Evolutionary conservation across 768 basidiomycete species (phyloP), one percentile per base, ranked within the genome.

Genomic region (Grammothele lineata): DNA sequence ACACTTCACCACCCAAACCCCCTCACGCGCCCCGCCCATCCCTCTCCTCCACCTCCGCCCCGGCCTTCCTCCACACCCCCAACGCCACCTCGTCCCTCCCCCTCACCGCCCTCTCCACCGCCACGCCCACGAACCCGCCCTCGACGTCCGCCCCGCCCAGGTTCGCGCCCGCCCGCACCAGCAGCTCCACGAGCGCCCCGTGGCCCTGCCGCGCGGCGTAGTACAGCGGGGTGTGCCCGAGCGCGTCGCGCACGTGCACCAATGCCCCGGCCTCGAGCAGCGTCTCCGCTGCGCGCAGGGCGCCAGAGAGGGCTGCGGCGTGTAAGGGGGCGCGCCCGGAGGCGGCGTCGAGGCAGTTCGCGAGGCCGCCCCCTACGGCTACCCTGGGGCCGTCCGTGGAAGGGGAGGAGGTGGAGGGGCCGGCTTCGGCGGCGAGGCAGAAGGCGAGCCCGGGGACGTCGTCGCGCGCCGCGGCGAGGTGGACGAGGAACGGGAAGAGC

Each of bases 161-260:
- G 42, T 75, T 82, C 33, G 85, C 88, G 2, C 91, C 91, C 15
- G 85, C 82, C 58, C 75, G 78, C 14, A 87, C 71, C 21, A 93
- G 73, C 35, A 76, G 54, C 30, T 81, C 75, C 2, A 89, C 88
- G 5, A 81, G 68, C 12, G 66, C 66, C 44, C 72, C 71, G 55
- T 87, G 77, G 1, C 83, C 75, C 60, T 87, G 83, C 19, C 90
- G 76, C 22, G 87, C 85, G 43, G 90, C 88, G 65, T 91, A 87
- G 65, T 92, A 92, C 14, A 92, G 69, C 3, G 88, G 77, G 12
- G 91, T 92, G 57, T 92, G 90, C 2, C 88, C 92, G 37, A 92
- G 71, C 1, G 66, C 61, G 62, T 94, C 92, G 45, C 92, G 74
- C 8, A 87, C 69, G 63, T 94, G 91, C 18, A 93, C 91, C 12